phyloP scores from a whole-genome alignment of 78 protist genomes.

The Cyanophora paradoxa region DNA sequence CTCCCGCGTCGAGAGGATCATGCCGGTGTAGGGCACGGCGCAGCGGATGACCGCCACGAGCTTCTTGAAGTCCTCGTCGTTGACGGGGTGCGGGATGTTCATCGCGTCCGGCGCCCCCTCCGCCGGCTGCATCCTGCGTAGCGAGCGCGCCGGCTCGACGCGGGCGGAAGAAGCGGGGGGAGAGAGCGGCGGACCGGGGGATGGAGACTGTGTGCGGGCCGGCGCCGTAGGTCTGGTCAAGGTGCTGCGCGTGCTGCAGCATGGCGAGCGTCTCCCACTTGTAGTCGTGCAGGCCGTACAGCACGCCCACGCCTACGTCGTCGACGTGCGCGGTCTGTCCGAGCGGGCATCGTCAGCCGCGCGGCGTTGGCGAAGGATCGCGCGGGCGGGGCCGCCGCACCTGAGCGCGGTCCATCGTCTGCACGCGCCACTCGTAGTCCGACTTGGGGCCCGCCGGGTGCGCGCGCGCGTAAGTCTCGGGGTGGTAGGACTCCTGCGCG shows the following conservation, averaged over 20 bases:
- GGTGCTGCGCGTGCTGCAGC: slow-evolving; percentile 21
- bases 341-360: too few species aligned
- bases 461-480: neutral
- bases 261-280: slow-evolving; percentile 5
- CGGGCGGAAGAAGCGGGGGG: neutral
- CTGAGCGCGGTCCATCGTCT: neutral
- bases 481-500: slow-evolving; percentile 33
- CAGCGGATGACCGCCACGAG: slow-evolving; percentile 9
- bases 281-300: slow-evolving; percentile 18
- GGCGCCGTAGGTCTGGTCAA: neutral
- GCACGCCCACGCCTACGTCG: slow-evolving; percentile 10
- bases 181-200: neutral
- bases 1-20: slow-evolving; percentile 14
- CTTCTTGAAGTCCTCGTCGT: neutral
- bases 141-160: neutral
- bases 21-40: slow-evolving; percentile 24
- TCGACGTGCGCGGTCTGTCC: too few species aligned
- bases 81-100: neutral
- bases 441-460: slow-evolving; percentile 25
- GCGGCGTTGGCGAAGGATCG: too few species aligned
- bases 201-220: slow-evolving; percentile 28
- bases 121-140: too few species aligned
- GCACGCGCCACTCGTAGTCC: slow-evolving; percentile 5
- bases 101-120: neutral
- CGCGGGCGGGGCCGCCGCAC: too few species aligned